Conservation (phyloP, 2,329 filamentous ascomycete genomes). For the Rhinocladiella similis region DNA sequence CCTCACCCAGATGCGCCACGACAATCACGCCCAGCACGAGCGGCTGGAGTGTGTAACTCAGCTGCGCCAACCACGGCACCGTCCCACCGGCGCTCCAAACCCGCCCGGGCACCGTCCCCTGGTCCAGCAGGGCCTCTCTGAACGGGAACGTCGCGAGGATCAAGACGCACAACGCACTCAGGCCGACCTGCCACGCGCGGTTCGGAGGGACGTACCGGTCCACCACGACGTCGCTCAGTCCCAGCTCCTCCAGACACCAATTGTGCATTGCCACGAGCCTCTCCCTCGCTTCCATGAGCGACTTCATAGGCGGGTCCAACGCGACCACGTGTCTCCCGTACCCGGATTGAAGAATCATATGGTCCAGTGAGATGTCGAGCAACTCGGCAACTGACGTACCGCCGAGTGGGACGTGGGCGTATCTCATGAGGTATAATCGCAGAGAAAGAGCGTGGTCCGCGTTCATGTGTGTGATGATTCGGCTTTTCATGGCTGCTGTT, state of each 20-base stretch:
- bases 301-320: constrained; percentile 69
- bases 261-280: constrained; percentile 73
- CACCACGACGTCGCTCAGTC: constrained; percentile 58
- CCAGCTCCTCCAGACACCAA: constrained; percentile 60
- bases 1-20: constrained; percentile 66
- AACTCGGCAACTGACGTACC: constrained; percentile 53
- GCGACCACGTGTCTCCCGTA: constrained; percentile 54
- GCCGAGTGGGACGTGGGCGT: constrained; percentile 56
- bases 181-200: constrained; percentile 15
- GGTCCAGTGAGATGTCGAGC: constrained; percentile 62
- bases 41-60: constrained; percentile 61
- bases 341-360: constrained; percentile 62
- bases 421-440: constrained; percentile 74
- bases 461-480: constrained; percentile 85
- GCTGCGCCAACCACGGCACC: constrained; percentile 60
- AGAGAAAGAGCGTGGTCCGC: constrained; percentile 74
- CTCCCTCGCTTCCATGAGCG: constrained; percentile 66
- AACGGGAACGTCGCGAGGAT: constrained; percentile 57
- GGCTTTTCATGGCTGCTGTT: constrained; percentile 39
- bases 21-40: constrained; percentile 61
- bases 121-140: constrained; percentile 52
- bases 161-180: constrained; percentile 35
- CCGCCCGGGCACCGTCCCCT: constrained; percentile 45
- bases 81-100: constrained; percentile 45
- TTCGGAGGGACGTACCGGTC: constrained; percentile 52